Percentiles rank a stretch among this genome's conserved stretches.
phyloP scores from a whole-genome alignment of 2,329 filamentous ascomycete genomes.

The Aspergillus calidoustus region DNA sequence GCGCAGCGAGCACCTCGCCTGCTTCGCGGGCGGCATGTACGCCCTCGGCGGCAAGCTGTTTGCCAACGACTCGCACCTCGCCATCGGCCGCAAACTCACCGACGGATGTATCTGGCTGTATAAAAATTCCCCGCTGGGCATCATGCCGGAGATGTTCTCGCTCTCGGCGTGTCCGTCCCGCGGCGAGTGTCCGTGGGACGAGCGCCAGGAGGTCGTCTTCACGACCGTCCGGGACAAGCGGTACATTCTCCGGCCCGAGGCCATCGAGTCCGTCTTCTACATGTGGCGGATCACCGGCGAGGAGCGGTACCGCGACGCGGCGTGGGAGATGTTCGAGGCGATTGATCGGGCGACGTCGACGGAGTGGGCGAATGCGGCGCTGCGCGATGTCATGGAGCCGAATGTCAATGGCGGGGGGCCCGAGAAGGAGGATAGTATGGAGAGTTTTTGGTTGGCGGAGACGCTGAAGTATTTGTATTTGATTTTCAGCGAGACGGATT shows the following conservation, averaged over 20 bases:
- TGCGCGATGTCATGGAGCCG: conserved; percentile 39
- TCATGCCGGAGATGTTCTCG: conserved; percentile 63
- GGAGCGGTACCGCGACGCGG: conserved; percentile 43
- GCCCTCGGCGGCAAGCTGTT: conserved; percentile 57
- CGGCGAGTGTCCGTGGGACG: conserved; percentile 34
- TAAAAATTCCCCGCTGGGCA: conserved; percentile 54
- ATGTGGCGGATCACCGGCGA: conserved; percentile 62
- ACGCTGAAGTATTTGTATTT: conserved; percentile 45
- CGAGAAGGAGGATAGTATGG: conserved; percentile 34
- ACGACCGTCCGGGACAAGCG: conserved; percentile 9
- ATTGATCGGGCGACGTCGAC: conserved; percentile 44
- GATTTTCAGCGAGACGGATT: conserved; percentile 35
- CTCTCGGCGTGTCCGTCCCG: conserved; percentile 55
- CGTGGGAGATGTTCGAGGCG: conserved; percentile 50
- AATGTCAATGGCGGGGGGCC: conserved; percentile 3
- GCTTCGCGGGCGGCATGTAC: conserved; percentile 58
- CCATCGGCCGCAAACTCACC: conserved; percentile 51
- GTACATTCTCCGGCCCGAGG: conserved; percentile 47
- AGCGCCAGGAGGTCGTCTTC: conserved; percentile 1
- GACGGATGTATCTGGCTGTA: conserved; percentile 65
- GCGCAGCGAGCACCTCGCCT: conserved; percentile 37
- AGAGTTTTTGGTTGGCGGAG: conserved; percentile 45
- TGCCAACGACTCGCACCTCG: conserved; percentile 54
- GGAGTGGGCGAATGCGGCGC: conserved; percentile 42
- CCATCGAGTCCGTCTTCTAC: conserved; percentile 62